Conservation (phyloP, 371 early-diverging fungal species). For the Mortierella polycephala region DNA sequence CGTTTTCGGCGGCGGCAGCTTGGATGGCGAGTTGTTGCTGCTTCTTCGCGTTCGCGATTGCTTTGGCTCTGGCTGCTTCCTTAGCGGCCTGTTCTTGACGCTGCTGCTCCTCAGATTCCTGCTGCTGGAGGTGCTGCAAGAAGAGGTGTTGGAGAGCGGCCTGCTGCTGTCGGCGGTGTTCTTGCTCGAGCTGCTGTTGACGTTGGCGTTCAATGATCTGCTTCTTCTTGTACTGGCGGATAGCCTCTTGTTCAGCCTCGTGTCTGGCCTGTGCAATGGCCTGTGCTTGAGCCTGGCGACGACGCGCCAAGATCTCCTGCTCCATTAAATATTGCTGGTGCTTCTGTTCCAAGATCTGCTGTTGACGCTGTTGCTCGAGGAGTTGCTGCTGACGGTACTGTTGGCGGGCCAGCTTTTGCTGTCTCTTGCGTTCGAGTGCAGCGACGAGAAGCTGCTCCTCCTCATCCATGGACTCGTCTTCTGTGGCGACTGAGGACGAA, state of each 20-base stretch:
- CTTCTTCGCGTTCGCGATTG: conserved; percentile 5
- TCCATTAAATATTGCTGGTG: conserved; percentile 29
- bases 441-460: conserved; percentile 44
- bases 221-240: conserved; percentile 21
- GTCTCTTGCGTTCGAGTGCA: conserved; percentile 45
- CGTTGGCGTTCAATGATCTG: conserved; percentile 4
- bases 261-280: conserved; percentile 35
- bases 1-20: not conserved
- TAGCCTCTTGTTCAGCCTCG: conserved; percentile 42
- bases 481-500: not conserved
- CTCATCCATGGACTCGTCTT: conserved; percentile 33
- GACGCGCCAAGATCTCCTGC: conserved; percentile 22
- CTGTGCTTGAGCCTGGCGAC: conserved; percentile 19
- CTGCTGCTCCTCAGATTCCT: conserved; percentile 4
- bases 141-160: conserved; percentile 16
- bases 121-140: conserved; percentile 25
- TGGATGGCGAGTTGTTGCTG: conserved; percentile 8
- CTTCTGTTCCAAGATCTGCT: conserved; percentile 8
- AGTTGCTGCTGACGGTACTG: conserved; percentile 25
- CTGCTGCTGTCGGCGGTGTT: conserved; percentile 17
- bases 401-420: conserved; percentile 36
- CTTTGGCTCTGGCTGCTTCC: conserved; percentile 12
- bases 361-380: conserved; percentile 17
- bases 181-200: conserved; percentile 20
- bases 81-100: not conserved